A percentile compares a stretch with the other conserved stretches of the same genome.
Evolutionary conservation across 2,329 filamentous ascomycete genomes (phyloP).

Genomic region (Clonostachys sp.): DNA sequence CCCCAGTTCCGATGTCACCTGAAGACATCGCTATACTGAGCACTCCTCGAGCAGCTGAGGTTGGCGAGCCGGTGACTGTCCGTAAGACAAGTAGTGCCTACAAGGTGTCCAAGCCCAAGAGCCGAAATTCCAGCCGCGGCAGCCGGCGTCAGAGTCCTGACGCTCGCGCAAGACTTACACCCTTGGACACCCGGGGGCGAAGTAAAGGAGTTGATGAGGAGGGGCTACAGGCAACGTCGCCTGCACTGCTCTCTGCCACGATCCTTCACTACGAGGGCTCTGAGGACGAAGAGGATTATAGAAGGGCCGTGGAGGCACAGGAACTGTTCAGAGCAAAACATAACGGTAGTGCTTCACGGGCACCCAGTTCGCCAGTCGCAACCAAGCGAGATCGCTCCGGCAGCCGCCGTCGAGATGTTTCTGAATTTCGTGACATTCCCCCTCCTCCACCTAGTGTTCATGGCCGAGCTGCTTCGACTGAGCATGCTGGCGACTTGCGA

Average conservation of each 20-base stretch:
- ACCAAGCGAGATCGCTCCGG: constrained; percentile 25
- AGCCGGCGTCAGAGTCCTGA: constrained; percentile 43
- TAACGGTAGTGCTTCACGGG: constrained; percentile 44
- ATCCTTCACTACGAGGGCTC: constrained; percentile 33
- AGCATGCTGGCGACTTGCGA: constrained; percentile 49
- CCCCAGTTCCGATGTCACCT: constrained; percentile 90
- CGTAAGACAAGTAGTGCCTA: constrained; percentile 32
- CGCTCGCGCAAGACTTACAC: constrained; percentile 28
- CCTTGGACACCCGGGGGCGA: constrained; percentile 54
- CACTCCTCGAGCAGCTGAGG: constrained; percentile 30
- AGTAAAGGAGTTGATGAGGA: constrained; percentile 56
- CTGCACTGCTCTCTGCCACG: constrained; percentile 67
- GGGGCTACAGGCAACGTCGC: constrained; percentile 68
- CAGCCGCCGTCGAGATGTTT: constrained; percentile 24
- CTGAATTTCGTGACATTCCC: constrained; percentile 21
- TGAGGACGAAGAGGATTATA: constrained; percentile 62
- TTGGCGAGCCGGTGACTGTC: constrained; percentile 35
- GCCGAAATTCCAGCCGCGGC: constrained; percentile 44
- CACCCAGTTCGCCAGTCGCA: constrained; percentile 25
- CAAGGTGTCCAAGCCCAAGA: constrained; percentile 22
- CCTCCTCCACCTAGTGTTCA: constrained; percentile 20
- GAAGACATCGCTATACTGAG: constrained; percentile 70
- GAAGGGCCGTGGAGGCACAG: constrained; percentile 45
- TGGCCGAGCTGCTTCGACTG: constrained; percentile 32
- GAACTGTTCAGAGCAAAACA: constrained; percentile 53